Conservation (phyloP, 2,329 filamentous ascomycete genomes). For the Fusarium mangiferae region DNA sequence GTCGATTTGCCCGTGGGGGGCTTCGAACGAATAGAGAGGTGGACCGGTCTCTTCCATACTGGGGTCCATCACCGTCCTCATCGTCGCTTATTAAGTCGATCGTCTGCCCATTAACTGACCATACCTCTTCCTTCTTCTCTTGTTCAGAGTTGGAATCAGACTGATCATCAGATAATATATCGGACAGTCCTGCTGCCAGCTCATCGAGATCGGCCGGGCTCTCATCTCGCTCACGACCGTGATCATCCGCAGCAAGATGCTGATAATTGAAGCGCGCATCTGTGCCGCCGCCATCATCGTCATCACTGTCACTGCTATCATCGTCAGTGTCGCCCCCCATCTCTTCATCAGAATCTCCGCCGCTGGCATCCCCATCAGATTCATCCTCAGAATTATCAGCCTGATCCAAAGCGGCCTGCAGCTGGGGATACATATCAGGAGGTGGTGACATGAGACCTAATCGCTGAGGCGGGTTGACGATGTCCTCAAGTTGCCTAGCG, state of each 20-base stretch:
- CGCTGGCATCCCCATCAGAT: background rate
- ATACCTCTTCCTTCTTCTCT: background rate
- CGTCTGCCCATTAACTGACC: background rate
- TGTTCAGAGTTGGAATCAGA: background rate
- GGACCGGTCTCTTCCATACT: background rate
- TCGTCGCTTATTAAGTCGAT: conserved; percentile 14
- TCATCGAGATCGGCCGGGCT: background rate
- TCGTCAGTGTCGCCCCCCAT: conserved; percentile 5
- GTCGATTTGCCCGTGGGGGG: background rate
- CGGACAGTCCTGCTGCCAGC: background rate
- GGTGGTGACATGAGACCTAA: background rate
- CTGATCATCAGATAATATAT: background rate
- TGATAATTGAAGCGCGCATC: background rate
- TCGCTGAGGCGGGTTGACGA: background rate
- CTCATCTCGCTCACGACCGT: background rate
- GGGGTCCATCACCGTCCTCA: background rate
- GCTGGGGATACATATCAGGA: conserved; percentile 11
- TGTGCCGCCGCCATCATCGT: background rate
- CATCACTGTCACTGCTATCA: background rate
- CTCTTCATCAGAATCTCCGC: background rate
- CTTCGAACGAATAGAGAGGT: conserved; percentile 19
- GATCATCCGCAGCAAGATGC: background rate
- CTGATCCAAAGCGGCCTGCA: background rate
- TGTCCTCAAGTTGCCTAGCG: background rate
- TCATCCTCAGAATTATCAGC: background rate